phyloP scores from a whole-genome alignment of 1,284 basidiomycete genomes.

The Wallemia mellicola region DNA sequence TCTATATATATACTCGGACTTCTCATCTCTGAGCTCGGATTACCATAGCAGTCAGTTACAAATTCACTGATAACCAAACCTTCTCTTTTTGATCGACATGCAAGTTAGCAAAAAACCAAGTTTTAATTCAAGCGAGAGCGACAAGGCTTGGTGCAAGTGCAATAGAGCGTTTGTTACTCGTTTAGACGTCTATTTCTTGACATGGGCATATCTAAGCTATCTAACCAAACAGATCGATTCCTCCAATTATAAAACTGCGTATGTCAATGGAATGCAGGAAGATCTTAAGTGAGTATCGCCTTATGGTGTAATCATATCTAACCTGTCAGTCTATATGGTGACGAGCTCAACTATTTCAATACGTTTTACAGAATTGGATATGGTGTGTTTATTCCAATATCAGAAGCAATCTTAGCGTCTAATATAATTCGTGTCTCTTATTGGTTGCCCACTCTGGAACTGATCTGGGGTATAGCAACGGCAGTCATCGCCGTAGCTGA shows the following conservation, averaged over 20 bases:
- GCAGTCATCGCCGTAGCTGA: constrained; percentile 1
- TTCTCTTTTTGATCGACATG: too few relatives aligned
- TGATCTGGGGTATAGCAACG: not conserved
- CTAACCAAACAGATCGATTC: constrained; percentile 4
- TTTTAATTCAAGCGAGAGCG: not conserved
- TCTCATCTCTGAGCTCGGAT: not conserved
- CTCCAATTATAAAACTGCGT: constrained; percentile 5
- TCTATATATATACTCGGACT: too few relatives aligned
- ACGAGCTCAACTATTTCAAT: constrained; percentile 6
- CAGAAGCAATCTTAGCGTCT: not conserved
- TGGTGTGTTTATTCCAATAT: not conserved
- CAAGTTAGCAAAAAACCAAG: not conserved
- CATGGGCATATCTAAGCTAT: constrained; percentile 5
- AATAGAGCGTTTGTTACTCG: not conserved
- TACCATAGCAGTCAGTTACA: not conserved
- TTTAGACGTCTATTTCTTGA: constrained; percentile 4
- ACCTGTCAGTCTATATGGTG: constrained; percentile 3
- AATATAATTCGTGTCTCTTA: not conserved
- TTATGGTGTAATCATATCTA: not conserved
- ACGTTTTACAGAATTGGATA: constrained; percentile 4
- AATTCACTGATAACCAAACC: too few relatives aligned
- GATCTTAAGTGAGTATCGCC: not conserved
- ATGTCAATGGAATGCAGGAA: constrained; percentile 5
- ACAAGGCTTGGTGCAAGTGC: not conserved
- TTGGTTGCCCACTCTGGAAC: not conserved